Conservation (phyloP, 495 filamentous ascomycete species). For the Penicillium dipodomyicola region DNA sequence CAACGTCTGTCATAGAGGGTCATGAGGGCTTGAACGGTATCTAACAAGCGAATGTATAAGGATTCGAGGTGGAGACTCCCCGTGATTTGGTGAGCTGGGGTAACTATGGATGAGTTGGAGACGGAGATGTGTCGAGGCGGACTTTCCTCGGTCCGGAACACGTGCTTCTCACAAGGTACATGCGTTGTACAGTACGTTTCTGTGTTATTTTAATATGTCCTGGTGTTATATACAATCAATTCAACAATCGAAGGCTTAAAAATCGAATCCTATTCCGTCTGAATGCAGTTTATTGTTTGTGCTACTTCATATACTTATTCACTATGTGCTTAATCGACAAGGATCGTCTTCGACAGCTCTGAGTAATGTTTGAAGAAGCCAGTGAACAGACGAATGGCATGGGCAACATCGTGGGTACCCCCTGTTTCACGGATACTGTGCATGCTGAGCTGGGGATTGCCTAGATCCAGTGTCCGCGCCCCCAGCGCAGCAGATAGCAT, state of each 20-base stretch:
- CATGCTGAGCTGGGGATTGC: slow-evolving; percentile 96
- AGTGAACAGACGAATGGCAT: slow-evolving; percentile 82
- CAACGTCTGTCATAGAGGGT: slow-evolving; percentile 52
- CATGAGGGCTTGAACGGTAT: slow-evolving; percentile 41
- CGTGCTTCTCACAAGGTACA: slow-evolving; percentile 12
- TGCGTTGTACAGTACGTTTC: background rate
- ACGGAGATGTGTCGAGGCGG: slow-evolving; percentile 22
- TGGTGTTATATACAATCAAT: background rate
- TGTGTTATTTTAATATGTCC: background rate
- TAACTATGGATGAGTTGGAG: slow-evolving; percentile 11
- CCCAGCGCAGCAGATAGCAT: slow-evolving; percentile 87
- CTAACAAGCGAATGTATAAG: slow-evolving; percentile 12
- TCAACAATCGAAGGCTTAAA: background rate
- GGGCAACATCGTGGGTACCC: slow-evolving; percentile 81
- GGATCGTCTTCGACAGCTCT: slow-evolving; percentile 73
- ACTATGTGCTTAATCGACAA: slow-evolving; percentile 59
- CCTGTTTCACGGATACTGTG: slow-evolving; percentile 94
- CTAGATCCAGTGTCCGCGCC: slow-evolving; percentile 83
- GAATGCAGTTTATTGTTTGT: background rate
- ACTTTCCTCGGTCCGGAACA: slow-evolving; percentile 29
- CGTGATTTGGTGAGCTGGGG: slow-evolving; percentile 11
- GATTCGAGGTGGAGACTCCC: slow-evolving; percentile 14
- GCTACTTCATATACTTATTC: slow-evolving; percentile 1
- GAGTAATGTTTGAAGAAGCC: slow-evolving; percentile 83
- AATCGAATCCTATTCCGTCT: background rate